These are phyloP conservation scores for Telfairia occidentalis DNA, from an alignment of 331 rosid species.

Conservation along the genomic window DNA sequence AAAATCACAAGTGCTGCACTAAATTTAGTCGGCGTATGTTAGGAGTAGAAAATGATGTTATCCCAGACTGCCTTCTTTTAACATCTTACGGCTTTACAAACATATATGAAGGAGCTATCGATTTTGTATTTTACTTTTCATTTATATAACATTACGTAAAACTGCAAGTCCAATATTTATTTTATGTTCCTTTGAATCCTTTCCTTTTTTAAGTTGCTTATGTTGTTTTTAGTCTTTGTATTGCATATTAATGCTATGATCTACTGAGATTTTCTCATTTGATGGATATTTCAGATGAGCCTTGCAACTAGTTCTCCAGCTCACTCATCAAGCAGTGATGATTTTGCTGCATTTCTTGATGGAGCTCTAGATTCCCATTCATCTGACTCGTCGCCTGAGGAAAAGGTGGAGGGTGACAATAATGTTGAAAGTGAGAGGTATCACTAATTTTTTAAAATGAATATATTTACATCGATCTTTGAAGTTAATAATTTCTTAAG, in stretches of 20 bases:
- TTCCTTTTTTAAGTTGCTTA: background rate
- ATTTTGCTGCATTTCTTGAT: slow-evolving; percentile 44
- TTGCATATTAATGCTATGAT: background rate
- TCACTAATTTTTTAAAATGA: slow-evolving; percentile 7
- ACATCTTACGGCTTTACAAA: background rate
- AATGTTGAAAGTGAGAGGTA: slow-evolving; percentile 34
- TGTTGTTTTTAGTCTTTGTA: background rate
- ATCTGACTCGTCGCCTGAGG: slow-evolving; percentile 20
- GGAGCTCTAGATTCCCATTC: slow-evolving; percentile 35
- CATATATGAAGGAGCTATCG: background rate
- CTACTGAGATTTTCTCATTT: background rate
- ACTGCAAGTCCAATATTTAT: background rate
- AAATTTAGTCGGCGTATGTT: background rate
- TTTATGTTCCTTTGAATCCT: background rate
- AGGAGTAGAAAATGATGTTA: background rate
- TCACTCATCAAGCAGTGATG: slow-evolving; percentile 62
- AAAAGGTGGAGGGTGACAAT: slow-evolving; percentile 22
- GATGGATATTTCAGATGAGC: slow-evolving; percentile 45
- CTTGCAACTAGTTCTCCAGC: slow-evolving; percentile 50
- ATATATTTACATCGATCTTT: background rate
- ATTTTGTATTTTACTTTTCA: background rate
- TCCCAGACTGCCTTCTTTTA: background rate
- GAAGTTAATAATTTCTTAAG: background rate
- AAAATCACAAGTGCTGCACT: no score
- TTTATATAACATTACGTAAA: background rate